phyloP scores from a whole-genome alignment of 768 basidiomycete species.

The Lentinula sp. region DNA sequence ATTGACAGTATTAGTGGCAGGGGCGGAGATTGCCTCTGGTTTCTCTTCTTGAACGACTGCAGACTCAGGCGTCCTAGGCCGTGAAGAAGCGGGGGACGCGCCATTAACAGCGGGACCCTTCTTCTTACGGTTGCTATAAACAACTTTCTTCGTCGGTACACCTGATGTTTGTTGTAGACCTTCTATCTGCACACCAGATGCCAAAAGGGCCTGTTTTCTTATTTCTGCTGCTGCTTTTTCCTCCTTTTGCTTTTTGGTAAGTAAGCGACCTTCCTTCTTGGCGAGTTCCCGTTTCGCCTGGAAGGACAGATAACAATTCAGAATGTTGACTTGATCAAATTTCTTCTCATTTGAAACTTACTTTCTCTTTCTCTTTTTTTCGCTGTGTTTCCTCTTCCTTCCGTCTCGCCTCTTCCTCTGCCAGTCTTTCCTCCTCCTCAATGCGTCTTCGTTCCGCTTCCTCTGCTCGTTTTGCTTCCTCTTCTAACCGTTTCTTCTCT shows the following conservation, averaged over 20 bases:
- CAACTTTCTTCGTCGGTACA: slow-evolving; percentile 60
- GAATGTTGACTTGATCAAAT: neutral
- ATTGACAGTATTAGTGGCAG: slow-evolving; percentile 12
- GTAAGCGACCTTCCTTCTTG: slow-evolving; percentile 88
- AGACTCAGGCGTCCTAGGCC: slow-evolving; percentile 44
- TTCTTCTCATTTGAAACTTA: slow-evolving; percentile 17
- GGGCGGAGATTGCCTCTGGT: slow-evolving; percentile 10
- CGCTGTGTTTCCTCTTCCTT: slow-evolving; percentile 82
- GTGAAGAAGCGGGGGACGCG: slow-evolving; percentile 48
- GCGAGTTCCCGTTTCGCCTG: slow-evolving; percentile 86
- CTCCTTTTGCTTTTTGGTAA: slow-evolving; percentile 98
- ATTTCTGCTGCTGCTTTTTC: slow-evolving; percentile 88
- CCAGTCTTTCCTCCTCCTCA: slow-evolving; percentile 82
- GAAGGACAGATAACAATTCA: neutral
- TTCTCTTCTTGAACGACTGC: neutral
- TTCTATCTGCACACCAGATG: slow-evolving; percentile 85
- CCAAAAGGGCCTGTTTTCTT: slow-evolving; percentile 83
- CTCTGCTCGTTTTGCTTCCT: slow-evolving; percentile 63
- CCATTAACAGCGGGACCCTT: slow-evolving; percentile 50
- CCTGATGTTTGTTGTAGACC: slow-evolving; percentile 63
- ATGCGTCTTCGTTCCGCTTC: slow-evolving; percentile 79
- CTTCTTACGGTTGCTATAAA: slow-evolving; percentile 83
- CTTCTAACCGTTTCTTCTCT: slow-evolving; percentile 82
- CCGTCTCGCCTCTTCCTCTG: slow-evolving; percentile 69
- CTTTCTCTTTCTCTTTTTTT: slow-evolving; percentile 87